Evolutionary conservation across 768 basidiomycete genomes (phyloP).

Genomic region (Terana coerulea): DNA sequence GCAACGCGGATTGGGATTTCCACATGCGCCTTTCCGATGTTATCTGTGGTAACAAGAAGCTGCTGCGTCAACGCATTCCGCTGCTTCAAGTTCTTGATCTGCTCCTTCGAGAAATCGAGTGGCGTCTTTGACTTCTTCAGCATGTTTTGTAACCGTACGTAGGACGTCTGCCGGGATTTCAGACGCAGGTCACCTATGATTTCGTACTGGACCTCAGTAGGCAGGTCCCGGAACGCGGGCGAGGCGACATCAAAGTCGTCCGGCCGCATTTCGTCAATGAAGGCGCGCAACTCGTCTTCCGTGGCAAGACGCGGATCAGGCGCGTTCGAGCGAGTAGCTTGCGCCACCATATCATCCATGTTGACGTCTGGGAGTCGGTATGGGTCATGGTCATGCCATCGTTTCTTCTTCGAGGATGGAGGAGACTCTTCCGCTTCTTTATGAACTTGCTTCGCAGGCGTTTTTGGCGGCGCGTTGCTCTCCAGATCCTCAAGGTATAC

Average conservation of each 20-base stretch:
- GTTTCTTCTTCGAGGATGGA: slow-evolving; percentile 52
- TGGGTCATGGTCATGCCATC: slow-evolving; percentile 81
- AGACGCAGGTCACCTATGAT: slow-evolving; percentile 94
- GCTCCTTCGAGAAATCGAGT: slow-evolving; percentile 93
- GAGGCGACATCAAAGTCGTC: slow-evolving; percentile 94
- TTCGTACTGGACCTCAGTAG: slow-evolving; percentile 97
- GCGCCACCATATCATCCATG: slow-evolving; percentile 56
- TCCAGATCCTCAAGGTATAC: slow-evolving; percentile 90
- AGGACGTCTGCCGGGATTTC: slow-evolving; percentile 92
- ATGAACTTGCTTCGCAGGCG: slow-evolving; percentile 37
- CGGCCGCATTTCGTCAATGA: slow-evolving; percentile 95
- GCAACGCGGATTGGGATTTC: slow-evolving; percentile 93
- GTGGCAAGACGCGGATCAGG: slow-evolving; percentile 95
- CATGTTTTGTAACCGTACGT: slow-evolving; percentile 91
- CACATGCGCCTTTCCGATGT: slow-evolving; percentile 84
- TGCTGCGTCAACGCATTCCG: slow-evolving; percentile 92
- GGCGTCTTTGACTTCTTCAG: slow-evolving; percentile 72
- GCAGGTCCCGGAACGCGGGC: slow-evolving; percentile 85
- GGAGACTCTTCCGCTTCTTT: slow-evolving; percentile 33
- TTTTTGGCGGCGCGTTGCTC: slow-evolving; percentile 45
- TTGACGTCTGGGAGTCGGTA: slow-evolving; percentile 88
- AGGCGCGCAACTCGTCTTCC: slow-evolving; percentile 87
- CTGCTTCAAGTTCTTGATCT: slow-evolving; percentile 87
- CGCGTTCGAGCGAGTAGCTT: slow-evolving; percentile 53
- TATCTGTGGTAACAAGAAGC: slow-evolving; percentile 87